Conservation (phyloP, 345 rosid species). For the Citrus medica region DNA sequence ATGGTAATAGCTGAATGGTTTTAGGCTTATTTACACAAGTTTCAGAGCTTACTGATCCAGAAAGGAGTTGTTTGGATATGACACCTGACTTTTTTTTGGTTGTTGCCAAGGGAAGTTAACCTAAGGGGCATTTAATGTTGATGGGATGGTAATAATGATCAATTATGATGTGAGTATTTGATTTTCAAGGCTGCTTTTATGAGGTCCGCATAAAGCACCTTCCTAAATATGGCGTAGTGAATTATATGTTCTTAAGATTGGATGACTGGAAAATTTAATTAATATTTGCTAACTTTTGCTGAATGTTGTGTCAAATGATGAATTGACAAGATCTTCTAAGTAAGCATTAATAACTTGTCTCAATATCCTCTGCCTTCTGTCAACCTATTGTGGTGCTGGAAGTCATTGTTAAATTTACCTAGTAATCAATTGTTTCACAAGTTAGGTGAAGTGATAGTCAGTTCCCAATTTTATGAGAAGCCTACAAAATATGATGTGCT, state of each 20-base stretch:
- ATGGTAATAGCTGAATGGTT: background rate
- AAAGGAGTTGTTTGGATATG: background rate
- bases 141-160: background rate
- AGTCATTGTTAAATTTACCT: background rate
- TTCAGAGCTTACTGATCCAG: background rate
- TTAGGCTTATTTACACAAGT: background rate
- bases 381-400: background rate
- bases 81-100: too few species aligned
- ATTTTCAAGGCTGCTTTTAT: background rate
- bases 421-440: background rate
- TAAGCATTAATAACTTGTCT: background rate
- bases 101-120: too few species aligned
- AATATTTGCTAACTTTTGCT: background rate
- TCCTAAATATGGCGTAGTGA: background rate
- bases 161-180: background rate
- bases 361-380: background rate
- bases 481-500: background rate
- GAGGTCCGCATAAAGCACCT: background rate
- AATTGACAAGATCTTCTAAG: background rate
- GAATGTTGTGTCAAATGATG: background rate
- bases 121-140: background rate
- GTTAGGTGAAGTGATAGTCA: background rate
- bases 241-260: background rate
- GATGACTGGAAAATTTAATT: background rate
- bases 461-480: background rate